Evolutionary conservation across 2,329 filamentous ascomycete genomes (phyloP), one percentile per base, ranked within the genome.

Genomic region (Magnaporthales sp.): DNA sequence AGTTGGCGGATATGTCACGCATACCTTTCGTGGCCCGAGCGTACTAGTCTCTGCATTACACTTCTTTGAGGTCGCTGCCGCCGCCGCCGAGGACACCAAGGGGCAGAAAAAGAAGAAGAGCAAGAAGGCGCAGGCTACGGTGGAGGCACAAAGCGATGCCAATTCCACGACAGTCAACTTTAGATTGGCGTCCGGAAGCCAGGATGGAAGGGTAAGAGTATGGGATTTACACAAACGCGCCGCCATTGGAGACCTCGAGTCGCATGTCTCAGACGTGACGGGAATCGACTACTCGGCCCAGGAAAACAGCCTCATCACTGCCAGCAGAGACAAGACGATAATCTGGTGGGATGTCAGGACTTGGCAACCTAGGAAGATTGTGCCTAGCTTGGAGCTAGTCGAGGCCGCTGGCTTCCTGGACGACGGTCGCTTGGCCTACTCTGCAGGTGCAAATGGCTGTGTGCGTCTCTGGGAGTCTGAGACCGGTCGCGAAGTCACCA

Each of bases 231-330:
- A 93, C 77, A 96, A 92, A 79, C 86, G 91, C 67, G 91, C 86
- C 70, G 89, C 89, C 68, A 82, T 92, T 26, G 91, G 91, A 24
- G 88, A 89, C 22, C 81, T 97, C 32, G 93, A 98, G 68, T 95
- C 93, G 0, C 96, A 99, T 75, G 93, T 97, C 26, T 98, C 95
- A 10, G 91, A 98, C 70, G 91, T 99, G n/a, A 89, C 93, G 71
- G 89, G 88, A 65, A 77, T 99, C 64, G 91, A 95, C 72, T 99
- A 91, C 76, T 95, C 91, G 5, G 77, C 87, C 0, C 80, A 88
- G 66, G 87, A 93, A 73, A 88, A 94, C 73, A 81, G 88, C 5
- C 80, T 99, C 31, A 84, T 99, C 2, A 95, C 93, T 5, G 92
- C 88, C 24, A 91, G 93, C 75, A 86, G 95, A 78, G 95, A 99